Evolutionary conservation across 129 eudicot genomes (phyloP).

Genomic region (Mikania micrantha): DNA sequence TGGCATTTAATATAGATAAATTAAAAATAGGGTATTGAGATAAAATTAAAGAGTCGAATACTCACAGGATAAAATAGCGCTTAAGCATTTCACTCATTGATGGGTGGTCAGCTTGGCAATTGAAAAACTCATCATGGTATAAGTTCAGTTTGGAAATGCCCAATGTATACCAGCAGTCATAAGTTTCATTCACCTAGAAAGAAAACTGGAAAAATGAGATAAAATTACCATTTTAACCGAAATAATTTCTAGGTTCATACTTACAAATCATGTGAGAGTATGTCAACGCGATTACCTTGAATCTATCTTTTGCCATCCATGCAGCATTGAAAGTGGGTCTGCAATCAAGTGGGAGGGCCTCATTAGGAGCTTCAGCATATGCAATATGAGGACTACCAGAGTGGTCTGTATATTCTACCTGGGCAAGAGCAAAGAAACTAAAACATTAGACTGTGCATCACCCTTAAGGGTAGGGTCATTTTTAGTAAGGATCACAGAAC

Average conservation of each 20-base stretch:
- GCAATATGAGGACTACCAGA: conserved; percentile 74
- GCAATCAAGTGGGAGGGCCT: conserved; percentile 52
- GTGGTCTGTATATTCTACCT: conserved; percentile 91
- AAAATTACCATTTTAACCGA: no score
- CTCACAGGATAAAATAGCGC: conserved; percentile 80
- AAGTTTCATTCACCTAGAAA: no score
- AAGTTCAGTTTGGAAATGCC: no score
- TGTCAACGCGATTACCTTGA: no score
- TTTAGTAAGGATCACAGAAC: not conserved
- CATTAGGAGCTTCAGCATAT: conserved; percentile 86
- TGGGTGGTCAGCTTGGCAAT: conserved; percentile 73
- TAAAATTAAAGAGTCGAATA: not conserved
- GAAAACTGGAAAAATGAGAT: not conserved
- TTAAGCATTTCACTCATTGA: conserved; percentile 69
- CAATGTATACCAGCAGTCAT: no score
- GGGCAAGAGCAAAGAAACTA: conserved; percentile 15
- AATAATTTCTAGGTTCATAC: no score
- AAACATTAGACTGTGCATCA: not conserved
- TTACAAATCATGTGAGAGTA: no score
- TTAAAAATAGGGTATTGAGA: not conserved
- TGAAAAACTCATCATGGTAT: conserved; percentile 17
- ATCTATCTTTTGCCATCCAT: conserved; percentile 24
- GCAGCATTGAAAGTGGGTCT: conserved; percentile 84
- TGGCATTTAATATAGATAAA: not conserved
- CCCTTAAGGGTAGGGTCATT: not conserved